Conservation (phyloP, 352 stramenopile genomes). For the Globisporangium alternatum region DNA sequence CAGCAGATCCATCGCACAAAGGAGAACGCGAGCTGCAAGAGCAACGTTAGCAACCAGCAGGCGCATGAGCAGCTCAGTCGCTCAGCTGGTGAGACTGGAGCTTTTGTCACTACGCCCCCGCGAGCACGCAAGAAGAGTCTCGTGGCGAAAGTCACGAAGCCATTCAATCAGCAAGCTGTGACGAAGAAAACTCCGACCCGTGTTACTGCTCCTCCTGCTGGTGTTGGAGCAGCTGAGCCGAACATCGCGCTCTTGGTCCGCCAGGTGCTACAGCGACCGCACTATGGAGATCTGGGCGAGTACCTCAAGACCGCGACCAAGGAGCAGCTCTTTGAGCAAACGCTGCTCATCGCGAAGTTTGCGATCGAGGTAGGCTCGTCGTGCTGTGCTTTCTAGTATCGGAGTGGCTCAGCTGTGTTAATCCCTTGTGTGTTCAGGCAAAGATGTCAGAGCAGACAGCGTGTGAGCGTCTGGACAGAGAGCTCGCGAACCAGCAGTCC, state of each 20-base stretch:
- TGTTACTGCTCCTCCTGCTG: not conserved
- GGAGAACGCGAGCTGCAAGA: conserved; percentile 20
- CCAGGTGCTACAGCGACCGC: conserved; percentile 45
- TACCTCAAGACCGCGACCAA: conserved; percentile 40
- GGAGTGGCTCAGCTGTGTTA: not conserved
- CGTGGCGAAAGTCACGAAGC: not conserved
- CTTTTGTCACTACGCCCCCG: not conserved
- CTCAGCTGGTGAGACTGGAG: not conserved
- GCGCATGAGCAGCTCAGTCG: not conserved
- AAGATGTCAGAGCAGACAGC: conserved; percentile 21
- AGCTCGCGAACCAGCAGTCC: conserved; percentile 24
- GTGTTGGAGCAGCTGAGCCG: conserved; percentile 5
- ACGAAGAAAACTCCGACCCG: not conserved
- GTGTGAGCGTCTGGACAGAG: conserved; percentile 19
- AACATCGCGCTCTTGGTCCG: conserved; percentile 41
- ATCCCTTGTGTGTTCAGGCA: conserved; percentile 16
- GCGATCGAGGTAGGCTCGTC: conserved; percentile 34
- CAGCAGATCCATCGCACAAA: conserved; percentile 32
- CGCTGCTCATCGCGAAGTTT: conserved; percentile 38
- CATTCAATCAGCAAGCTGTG: not conserved
- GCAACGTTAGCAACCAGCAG: conserved; percentile 8
- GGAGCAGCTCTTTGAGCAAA: conserved; percentile 44
- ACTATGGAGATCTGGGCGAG: conserved; percentile 35
- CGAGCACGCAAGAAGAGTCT: conserved; percentile 16
- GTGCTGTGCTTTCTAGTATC: not conserved